A percentile compares a stretch with the other conserved stretches of the same genome.
phyloP scores from a whole-genome alignment of 768 basidiomycete species.

The Tricholoma terreum region DNA sequence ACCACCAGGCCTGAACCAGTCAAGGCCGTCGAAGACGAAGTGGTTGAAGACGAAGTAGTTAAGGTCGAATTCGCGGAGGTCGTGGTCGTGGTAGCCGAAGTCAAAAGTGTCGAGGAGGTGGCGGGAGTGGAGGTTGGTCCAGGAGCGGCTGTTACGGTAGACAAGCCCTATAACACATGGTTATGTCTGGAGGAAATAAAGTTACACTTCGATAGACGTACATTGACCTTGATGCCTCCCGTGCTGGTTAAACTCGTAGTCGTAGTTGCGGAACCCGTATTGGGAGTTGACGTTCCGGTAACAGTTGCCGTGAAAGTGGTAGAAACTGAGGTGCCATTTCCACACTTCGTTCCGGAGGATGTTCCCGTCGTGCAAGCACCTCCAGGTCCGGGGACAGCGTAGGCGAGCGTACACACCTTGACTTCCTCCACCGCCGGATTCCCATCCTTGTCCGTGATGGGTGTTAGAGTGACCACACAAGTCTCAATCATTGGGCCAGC shows the following conservation, averaged over 20 bases:
- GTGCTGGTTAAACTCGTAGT: neutral
- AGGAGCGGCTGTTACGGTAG: neutral
- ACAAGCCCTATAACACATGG: neutral
- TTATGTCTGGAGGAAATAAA: neutral
- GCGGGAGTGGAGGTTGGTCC: constrained; percentile 3
- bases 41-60: constrained; percentile 10
- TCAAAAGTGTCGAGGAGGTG: neutral
- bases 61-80: neutral
- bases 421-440: constrained; percentile 50
- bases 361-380: constrained; percentile 21
- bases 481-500: constrained; percentile 52
- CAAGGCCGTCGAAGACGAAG: constrained; percentile 12
- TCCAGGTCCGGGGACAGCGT: constrained; percentile 17
- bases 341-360: constrained; percentile 4
- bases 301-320: constrained; percentile 7
- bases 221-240: neutral
- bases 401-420: constrained; percentile 45
- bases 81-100: neutral
- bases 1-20: constrained; percentile 10
- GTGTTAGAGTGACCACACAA: constrained; percentile 58
- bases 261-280: constrained; percentile 13
- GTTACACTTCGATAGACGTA: neutral
- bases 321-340: constrained; percentile 6
- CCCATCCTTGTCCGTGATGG: constrained; percentile 47
- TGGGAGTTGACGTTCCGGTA: constrained; percentile 7